Evolutionary conservation across 2,329 filamentous ascomycete genomes (phyloP).

Genomic region (Seiridium cupressi): DNA sequence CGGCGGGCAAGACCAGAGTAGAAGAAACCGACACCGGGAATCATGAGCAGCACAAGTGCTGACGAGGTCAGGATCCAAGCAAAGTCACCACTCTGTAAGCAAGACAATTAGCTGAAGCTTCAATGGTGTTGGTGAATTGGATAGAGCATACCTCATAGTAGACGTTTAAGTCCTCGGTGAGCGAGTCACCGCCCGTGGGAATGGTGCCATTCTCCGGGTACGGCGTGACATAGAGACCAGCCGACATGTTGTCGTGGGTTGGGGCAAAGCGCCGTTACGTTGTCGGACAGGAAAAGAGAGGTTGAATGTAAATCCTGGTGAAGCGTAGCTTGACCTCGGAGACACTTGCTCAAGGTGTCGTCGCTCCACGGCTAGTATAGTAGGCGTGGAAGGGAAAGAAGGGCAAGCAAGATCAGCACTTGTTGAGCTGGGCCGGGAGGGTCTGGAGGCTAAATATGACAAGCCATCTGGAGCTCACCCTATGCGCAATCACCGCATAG

Average conservation of each 20-base stretch:
- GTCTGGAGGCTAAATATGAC: constrained; percentile 8
- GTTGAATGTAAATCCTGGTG: neutral
- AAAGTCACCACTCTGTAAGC: constrained; percentile 69
- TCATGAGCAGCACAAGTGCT: constrained; percentile 86
- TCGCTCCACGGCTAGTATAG: neutral
- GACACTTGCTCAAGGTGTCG: constrained; percentile 9
- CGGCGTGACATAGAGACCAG: constrained; percentile 21
- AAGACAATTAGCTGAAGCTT: neutral
- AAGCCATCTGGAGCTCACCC: neutral
- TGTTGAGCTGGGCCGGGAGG: neutral
- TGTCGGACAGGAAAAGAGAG: neutral
- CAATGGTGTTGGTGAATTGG: neutral
- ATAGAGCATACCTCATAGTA: constrained; percentile 66
- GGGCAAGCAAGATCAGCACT: neutral
- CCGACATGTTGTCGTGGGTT: constrained; percentile 9
- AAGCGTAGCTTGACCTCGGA: neutral
- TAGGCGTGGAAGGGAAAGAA: constrained; percentile 1
- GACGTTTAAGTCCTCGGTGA: constrained; percentile 72
- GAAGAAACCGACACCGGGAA: constrained; percentile 91
- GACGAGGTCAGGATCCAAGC: constrained; percentile 76
- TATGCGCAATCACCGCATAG: neutral
- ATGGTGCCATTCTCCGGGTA: constrained; percentile 50
- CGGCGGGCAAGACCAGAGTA: constrained; percentile 87
- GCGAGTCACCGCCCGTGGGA: constrained; percentile 49
- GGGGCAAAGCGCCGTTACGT: neutral